These are phyloP conservation scores for Colletotrichum theobromicola DNA, from an alignment of 2,329 filamentous ascomycete genomes.

Conservation along the genomic window DNA sequence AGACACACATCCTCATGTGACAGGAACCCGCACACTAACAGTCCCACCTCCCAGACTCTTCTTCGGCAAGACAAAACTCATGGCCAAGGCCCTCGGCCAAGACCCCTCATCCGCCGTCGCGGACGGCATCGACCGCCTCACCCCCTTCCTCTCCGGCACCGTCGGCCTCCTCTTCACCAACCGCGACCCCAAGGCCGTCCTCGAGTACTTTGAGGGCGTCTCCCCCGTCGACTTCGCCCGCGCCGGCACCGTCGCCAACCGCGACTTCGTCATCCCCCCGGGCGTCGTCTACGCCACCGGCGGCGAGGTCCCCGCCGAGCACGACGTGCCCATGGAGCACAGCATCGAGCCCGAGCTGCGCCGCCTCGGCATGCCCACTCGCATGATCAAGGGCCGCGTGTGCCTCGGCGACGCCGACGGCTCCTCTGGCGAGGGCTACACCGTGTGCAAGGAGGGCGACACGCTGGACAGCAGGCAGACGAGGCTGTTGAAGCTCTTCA, in stretches of 20 bases:
- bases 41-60: slow-evolving; percentile 74
- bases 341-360: slow-evolving; percentile 89
- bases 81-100: slow-evolving; percentile 90
- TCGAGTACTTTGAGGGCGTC: slow-evolving; percentile 75
- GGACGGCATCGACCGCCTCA: slow-evolving; percentile 75
- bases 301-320: slow-evolving; percentile 78
- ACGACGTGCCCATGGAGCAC: slow-evolving; percentile 88
- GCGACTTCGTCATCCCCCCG: slow-evolving; percentile 79
- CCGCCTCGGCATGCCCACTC: slow-evolving; percentile 87
- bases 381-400: slow-evolving; percentile 87
- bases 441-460: slow-evolving; percentile 85
- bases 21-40: background rate
- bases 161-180: slow-evolving; percentile 93
- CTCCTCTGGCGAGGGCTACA: slow-evolving; percentile 61
- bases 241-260: slow-evolving; percentile 77
- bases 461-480: slow-evolving; percentile 90
- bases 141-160: slow-evolving; percentile 75
- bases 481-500: slow-evolving; percentile 90
- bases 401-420: slow-evolving; percentile 65
- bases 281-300: slow-evolving; percentile 83
- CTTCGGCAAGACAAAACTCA: slow-evolving; percentile 99
- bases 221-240: slow-evolving; percentile 87
- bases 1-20: background rate
- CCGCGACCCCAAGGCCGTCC: slow-evolving; percentile 70
- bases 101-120: slow-evolving; percentile 80